Evolutionary conservation across 1,284 basidiomycete species (phyloP).

Genomic region (Marasmius sp.): DNA sequence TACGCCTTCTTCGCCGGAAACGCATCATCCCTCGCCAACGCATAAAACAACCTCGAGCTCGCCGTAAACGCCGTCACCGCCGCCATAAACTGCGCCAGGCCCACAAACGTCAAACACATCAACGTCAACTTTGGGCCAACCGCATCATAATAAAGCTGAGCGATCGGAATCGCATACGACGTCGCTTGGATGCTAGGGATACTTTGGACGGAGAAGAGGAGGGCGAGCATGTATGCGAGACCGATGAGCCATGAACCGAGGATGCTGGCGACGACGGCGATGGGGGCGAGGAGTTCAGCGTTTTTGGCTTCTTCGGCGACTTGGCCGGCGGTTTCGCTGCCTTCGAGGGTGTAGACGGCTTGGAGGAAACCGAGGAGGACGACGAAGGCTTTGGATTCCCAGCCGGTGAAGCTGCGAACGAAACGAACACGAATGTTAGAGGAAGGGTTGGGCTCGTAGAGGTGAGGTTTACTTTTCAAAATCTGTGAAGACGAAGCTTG

Average conservation of each 20-base stretch:
- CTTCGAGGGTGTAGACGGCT: conserved; percentile 63
- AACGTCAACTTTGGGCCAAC: conserved; percentile 48
- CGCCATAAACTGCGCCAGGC: conserved; percentile 55
- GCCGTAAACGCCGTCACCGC: conserved; percentile 62
- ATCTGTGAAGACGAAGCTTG: conserved; percentile 56
- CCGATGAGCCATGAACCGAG: conserved; percentile 63
- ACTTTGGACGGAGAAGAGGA: conserved; percentile 58
- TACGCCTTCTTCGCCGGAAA: conserved; percentile 46
- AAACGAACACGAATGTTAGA: too few relatives aligned
- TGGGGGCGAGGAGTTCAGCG: conserved; percentile 55
- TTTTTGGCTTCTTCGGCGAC: conserved; percentile 60
- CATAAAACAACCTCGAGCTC: conserved; percentile 57
- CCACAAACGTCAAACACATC: conserved; percentile 52
- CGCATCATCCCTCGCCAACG: conserved; percentile 54
- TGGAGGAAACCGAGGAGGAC: conserved; percentile 61
- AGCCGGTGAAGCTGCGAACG: conserved; percentile 58
- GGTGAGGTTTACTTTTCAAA: conserved; percentile 47
- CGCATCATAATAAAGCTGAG: conserved; percentile 58
- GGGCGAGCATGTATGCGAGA: conserved; percentile 57
- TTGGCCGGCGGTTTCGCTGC: conserved; percentile 64
- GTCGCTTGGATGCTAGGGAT: conserved; percentile 50
- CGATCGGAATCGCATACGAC: conserved; percentile 55
- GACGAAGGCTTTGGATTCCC: conserved; percentile 53
- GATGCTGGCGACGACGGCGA: conserved; percentile 56
- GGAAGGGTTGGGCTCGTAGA: conserved; percentile 1